These are phyloP conservation scores for Amanita fuliginea DNA, from an alignment of 768 basidiomycete genomes.

Conservation along the genomic window DNA sequence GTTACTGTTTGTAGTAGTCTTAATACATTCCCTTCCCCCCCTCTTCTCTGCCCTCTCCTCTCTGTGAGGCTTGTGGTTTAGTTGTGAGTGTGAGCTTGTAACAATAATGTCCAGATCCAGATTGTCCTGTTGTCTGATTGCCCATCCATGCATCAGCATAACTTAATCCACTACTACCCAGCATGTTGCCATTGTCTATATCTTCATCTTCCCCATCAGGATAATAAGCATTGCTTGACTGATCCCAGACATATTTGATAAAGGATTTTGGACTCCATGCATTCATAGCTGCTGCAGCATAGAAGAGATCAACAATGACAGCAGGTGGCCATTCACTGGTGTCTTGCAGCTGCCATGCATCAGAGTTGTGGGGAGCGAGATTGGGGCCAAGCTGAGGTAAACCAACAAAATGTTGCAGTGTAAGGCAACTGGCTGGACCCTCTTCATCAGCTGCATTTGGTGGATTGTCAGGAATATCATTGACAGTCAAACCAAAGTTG, in stretches of 20 bases:
- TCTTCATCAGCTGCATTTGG: neutral
- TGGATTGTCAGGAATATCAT: constrained; percentile 5
- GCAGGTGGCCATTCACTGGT: constrained; percentile 5
- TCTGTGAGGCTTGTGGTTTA: no score
- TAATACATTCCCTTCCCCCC: no score
- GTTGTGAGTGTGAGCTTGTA: no score
- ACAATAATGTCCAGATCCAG: constrained; percentile 4
- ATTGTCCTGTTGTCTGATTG: constrained; percentile 1
- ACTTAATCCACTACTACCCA: no score
- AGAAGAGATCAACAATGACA: constrained; percentile 4
- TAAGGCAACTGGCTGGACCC: neutral
- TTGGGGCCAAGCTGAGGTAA: constrained; percentile 2
- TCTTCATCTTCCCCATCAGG: neutral
- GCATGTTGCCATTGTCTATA: neutral
- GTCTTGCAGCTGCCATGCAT: constrained; percentile 3
- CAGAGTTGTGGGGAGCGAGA: constrained; percentile 3
- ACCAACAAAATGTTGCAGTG: neutral
- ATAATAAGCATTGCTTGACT: constrained; percentile 1
- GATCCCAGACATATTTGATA: no score
- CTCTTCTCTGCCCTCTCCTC: no score
- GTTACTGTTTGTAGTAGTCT: no score
- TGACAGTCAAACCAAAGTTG: constrained; percentile 6
- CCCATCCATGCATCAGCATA: constrained; percentile 4
- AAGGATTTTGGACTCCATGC: neutral
- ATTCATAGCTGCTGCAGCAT: constrained; percentile 4